A percentile compares a stretch with the other conserved stretches of the same genome.
phyloP scores from a whole-genome alignment of 306 rosid species.

The Canavalia ensiformis region DNA sequence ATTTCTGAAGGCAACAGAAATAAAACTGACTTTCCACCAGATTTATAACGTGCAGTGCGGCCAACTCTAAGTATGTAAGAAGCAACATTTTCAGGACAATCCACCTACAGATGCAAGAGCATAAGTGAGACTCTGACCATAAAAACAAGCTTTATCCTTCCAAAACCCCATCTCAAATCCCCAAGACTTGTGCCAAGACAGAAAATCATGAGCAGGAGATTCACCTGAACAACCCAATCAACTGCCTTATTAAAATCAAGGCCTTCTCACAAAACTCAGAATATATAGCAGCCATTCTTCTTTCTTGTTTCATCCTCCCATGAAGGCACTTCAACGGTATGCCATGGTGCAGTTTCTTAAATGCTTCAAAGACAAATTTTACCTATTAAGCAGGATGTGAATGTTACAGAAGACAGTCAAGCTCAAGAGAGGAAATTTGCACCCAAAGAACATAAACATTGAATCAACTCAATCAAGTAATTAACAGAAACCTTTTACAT shows the following conservation, averaged over 20 bases:
- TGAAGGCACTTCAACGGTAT: slow-evolving; percentile 87
- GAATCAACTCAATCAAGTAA: not conserved
- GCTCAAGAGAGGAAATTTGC: slow-evolving; percentile 10
- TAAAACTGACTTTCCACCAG: slow-evolving; percentile 81
- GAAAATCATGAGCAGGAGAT: not conserved
- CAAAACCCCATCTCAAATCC: not conserved
- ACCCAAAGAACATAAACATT: slow-evolving; percentile 27
- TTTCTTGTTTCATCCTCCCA: slow-evolving; percentile 91
- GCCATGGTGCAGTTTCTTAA: slow-evolving; percentile 93
- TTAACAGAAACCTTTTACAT: slow-evolving; percentile 25
- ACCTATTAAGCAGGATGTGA: slow-evolving; percentile 60
- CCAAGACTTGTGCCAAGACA: not conserved
- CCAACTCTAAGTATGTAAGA: slow-evolving; percentile 97
- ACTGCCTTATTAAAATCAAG: slow-evolving; percentile 96
- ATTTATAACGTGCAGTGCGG: slow-evolving; percentile 88
- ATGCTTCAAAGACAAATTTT: slow-evolving; percentile 83
- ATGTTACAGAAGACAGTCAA: slow-evolving; percentile 35
- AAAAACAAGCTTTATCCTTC: slow-evolving; percentile 27
- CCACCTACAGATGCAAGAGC: slow-evolving; percentile 63
- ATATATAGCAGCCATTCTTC: slow-evolving; percentile 74
- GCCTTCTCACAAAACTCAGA: slow-evolving; percentile 84
- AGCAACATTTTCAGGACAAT: slow-evolving; percentile 90
- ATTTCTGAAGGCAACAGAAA: slow-evolving; percentile 84
- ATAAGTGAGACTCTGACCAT: slow-evolving; percentile 24
- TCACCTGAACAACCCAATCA: slow-evolving; percentile 98